Conservation (phyloP, 192 early-diverging fungal genomes). For the Backusella australiensis region DNA sequence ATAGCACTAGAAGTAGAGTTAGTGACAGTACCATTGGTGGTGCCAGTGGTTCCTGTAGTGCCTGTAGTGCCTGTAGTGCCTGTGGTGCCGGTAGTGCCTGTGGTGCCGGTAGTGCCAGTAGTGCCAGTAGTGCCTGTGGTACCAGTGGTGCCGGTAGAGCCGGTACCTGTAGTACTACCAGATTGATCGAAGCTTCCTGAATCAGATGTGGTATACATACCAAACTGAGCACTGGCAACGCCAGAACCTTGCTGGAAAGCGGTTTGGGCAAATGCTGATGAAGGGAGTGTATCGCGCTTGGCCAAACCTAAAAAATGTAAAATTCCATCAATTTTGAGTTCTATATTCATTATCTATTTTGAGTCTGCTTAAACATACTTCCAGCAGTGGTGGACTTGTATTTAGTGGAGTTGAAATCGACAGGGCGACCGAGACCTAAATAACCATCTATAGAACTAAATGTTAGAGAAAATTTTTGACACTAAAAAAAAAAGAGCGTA, state of each 20-base stretch:
- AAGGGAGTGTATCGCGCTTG: conserved; percentile 18
- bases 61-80: not conserved
- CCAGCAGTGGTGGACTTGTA: conserved; percentile 5
- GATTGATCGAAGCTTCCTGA: conserved; percentile 11
- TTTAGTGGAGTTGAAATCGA: conserved; percentile 29
- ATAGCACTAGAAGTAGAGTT: not conserved
- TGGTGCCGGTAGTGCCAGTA: not conserved
- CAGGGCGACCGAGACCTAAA: conserved; percentile 32
- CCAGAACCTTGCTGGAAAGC: conserved; percentile 28
- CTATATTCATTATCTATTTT: not conserved
- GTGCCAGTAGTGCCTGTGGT: not conserved
- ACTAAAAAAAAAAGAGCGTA: not conserved
- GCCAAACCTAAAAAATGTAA: conserved; percentile 9
- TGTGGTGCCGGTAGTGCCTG: not conserved
- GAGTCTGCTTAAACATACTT: not conserved
- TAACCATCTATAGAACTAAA: conserved; percentile 26
- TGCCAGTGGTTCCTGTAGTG: not conserved
- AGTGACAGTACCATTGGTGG: not conserved
- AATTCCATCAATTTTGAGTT: not conserved
- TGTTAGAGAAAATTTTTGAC: not conserved
- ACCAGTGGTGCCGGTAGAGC: not conserved
- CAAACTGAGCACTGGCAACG: conserved; percentile 29
- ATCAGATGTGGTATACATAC: conserved; percentile 26
- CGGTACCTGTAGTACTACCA: not conserved
- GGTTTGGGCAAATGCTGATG: conserved; percentile 20